Evolutionary conservation across 495 filamentous ascomycete genomes (phyloP).

Genomic region (Xylaria grammica): DNA sequence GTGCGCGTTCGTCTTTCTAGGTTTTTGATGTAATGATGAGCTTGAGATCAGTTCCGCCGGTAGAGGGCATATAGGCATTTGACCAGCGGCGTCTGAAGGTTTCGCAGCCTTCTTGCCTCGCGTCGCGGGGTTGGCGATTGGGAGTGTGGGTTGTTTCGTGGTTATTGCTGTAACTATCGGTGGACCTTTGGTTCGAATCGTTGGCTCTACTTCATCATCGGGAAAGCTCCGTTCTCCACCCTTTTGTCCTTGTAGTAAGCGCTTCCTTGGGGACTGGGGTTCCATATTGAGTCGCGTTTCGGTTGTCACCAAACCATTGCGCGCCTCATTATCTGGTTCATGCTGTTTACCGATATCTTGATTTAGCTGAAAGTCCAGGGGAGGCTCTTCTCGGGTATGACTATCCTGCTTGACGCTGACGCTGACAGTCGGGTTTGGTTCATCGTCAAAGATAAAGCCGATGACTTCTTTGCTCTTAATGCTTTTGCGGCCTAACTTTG

Average conservation of each 20-base stretch:
- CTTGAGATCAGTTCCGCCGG: constrained; percentile 29
- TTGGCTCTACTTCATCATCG: not conserved
- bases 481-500: constrained; percentile 44
- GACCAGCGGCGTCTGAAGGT: constrained; percentile 53
- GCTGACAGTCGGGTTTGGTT: constrained; percentile 15
- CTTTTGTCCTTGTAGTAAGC: not conserved
- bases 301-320: not conserved
- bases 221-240: not conserved
- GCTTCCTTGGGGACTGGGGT: not conserved
- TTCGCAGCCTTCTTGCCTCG: constrained; percentile 56
- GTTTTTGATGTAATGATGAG: constrained; percentile 17
- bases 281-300: not conserved
- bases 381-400: constrained; percentile 1
- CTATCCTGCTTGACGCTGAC: not conserved
- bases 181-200: constrained; percentile 7
- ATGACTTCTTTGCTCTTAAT: constrained; percentile 52
- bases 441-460: constrained; percentile 41
- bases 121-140: constrained; percentile 50
- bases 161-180: constrained; percentile 1
- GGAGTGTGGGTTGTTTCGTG: constrained; percentile 20
- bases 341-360: not conserved
- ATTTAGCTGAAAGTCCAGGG: not conserved
- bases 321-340: not conserved
- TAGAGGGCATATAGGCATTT: constrained; percentile 46
- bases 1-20: constrained; percentile 23